Conservation (phyloP, 2,329 filamentous ascomycete genomes). For the Fusarium sp. region DNA sequence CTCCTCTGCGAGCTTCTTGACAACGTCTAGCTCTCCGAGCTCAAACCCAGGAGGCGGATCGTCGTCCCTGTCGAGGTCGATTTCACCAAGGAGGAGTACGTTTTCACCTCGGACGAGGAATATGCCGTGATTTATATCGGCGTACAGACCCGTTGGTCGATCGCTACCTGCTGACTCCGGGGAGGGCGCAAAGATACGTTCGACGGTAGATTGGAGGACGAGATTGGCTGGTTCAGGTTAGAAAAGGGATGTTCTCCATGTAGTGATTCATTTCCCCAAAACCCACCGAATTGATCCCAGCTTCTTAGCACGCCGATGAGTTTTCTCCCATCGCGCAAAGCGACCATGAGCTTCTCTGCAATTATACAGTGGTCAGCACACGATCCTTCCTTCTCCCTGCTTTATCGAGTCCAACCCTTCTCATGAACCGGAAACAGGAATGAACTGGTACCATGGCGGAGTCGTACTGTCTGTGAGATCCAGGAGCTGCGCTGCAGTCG, state of each 20-base stretch:
- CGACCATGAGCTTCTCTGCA: constrained; percentile 92
- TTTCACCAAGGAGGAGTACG: constrained; percentile 93
- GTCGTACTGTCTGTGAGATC: constrained; percentile 95
- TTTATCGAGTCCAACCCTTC: neutral
- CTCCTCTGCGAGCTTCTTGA: constrained; percentile 79
- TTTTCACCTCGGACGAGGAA: constrained; percentile 97
- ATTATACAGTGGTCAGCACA: constrained; percentile 41
- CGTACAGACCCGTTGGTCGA: constrained; percentile 69
- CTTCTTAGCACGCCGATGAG: constrained; percentile 91
- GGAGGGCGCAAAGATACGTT: constrained; percentile 80
- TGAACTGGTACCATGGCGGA: constrained; percentile 27
- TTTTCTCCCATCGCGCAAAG: constrained; percentile 93
- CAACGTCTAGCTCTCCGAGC: constrained; percentile 73
- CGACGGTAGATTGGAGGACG: constrained; percentile 91
- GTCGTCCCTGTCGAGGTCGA: constrained; percentile 96
- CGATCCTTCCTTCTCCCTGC: constrained; percentile 33
- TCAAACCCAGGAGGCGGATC: constrained; percentile 80
- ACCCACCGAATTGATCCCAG: constrained; percentile 97
- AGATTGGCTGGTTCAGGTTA: constrained; percentile 77
- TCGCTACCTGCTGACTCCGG: constrained; percentile 56
- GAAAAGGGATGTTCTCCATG: constrained; percentile 20
- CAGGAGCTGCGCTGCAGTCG: constrained; percentile 92
- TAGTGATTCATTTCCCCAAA: neutral
- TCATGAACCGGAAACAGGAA: constrained; percentile 16
- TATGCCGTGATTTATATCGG: constrained; percentile 86